Base-by-base conservation (phyloP, 257 asterid species). In the Solanum megistacrolobum region DNA sequence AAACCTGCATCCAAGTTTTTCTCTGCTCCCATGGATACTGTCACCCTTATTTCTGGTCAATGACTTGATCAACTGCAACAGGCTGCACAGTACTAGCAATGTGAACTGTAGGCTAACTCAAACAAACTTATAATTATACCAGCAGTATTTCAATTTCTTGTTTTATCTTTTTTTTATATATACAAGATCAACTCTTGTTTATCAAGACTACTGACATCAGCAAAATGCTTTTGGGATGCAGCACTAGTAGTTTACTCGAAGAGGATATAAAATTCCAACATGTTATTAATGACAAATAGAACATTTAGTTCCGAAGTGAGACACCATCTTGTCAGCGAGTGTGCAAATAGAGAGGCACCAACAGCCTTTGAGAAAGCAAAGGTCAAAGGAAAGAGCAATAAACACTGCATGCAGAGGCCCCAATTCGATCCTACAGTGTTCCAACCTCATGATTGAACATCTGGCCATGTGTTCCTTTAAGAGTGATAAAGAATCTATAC, bases 21-120 rank as follows among this genome's bases (percentile, higher is more conserved):
- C 69, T 94, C 89, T 60, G 93, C 88, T 86, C 98, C 98, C 98
- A 93, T 96, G 71, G 95, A 95, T 83, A 96, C 98, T 21, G 99
- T 96, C 65, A 96, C 98, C 92, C 99, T 94, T 92, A 21, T 92
- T 41, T 99, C 99, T 41, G 98, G 88, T 95, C 97, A 85, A 93
- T 91, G 81, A 88, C 94, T 93, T 94, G 90, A 89, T 94, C 95
- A 58, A 97, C 89, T 75, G 89, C 86, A 73, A 95, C 91, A 91
- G 90, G 90, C 99, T 97, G 98, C 94, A 89, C 18, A 81, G 46
- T 35, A 88, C 23, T 39, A 41, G 84, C 84, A 78, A 78, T 76
- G 16, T 38, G 16, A 76, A 76, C 71, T 83, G 20, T 78, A 36
- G 74, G 89, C 82, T 43, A 25, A 72, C 72, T 48, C 73, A 83